Percentiles rank a stretch among this genome's conserved stretches.
Conservation (phyloP, 1,284 basidiomycete species). For the Chiua sp. region DNA sequence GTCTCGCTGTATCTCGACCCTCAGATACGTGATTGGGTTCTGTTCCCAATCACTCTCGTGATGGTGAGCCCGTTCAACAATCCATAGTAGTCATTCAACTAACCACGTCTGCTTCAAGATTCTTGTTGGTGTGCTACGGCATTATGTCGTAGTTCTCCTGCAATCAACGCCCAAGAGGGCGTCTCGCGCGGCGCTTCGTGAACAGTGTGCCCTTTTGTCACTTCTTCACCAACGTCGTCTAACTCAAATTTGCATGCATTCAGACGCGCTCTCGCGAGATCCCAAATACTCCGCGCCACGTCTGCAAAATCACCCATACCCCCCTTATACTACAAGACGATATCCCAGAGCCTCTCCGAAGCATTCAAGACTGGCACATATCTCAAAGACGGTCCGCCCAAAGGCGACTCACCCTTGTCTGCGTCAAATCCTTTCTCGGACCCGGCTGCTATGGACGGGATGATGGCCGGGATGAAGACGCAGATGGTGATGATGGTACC, state of each 20-base stretch:
- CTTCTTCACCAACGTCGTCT: not conserved
- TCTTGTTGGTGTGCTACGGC: constrained; percentile 91
- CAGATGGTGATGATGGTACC: constrained; percentile 99
- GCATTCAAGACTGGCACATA: constrained; percentile 80
- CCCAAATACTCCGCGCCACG: constrained; percentile 83
- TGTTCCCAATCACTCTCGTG: constrained; percentile 97
- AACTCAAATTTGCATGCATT: constrained; percentile 3
- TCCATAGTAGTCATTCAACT: not conserved
- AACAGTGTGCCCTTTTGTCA: constrained; percentile 76
- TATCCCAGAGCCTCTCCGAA: constrained; percentile 74
- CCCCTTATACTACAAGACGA: constrained; percentile 72
- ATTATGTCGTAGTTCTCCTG: constrained; percentile 91
- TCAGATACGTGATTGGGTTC: constrained; percentile 92
- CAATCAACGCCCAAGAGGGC: constrained; percentile 88
- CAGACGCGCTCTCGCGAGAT: constrained; percentile 85
- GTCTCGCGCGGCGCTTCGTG: constrained; percentile 79
- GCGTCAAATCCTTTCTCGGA: constrained; percentile 84
- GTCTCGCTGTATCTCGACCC: constrained; percentile 89
- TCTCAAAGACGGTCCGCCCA: constrained; percentile 84
- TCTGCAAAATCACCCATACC: constrained; percentile 84
- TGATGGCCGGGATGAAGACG: constrained; percentile 99
- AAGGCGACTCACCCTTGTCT: constrained; percentile 58
- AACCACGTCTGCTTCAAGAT: constrained; percentile 56
- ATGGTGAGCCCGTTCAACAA: constrained; percentile 67
- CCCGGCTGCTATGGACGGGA: constrained; percentile 93